phyloP scores from a whole-genome alignment of 2,329 filamentous ascomycete genomes.

The Aspergillus neoniger region DNA sequence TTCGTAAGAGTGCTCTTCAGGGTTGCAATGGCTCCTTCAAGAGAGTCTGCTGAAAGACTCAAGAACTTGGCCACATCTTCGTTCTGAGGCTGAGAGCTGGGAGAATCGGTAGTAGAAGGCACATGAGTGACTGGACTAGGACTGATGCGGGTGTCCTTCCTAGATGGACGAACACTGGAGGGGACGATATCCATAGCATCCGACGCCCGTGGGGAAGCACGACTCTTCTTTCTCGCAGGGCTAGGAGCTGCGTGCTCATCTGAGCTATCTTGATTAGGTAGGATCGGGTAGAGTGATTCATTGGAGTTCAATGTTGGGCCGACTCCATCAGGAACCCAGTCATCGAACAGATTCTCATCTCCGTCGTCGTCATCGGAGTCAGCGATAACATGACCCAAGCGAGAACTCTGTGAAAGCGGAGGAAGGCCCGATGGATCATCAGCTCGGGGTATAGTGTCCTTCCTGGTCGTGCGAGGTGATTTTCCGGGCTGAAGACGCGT shows the following conservation, averaged over 20 bases:
- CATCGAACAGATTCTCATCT: slow-evolving; percentile 28
- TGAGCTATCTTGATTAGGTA: slow-evolving; percentile 25
- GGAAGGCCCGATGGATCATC: slow-evolving; percentile 9
- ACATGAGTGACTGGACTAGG: slow-evolving; percentile 17
- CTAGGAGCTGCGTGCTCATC: slow-evolving; percentile 11
- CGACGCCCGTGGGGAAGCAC: slow-evolving; percentile 8
- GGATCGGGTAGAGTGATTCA: slow-evolving; percentile 33
- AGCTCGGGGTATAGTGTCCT: slow-evolving; percentile 7
- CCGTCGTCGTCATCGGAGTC: slow-evolving; percentile 40
- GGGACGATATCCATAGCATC: slow-evolving; percentile 1
- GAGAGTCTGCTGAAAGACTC: slow-evolving; percentile 25
- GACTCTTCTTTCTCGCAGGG: background rate
- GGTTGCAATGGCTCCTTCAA: slow-evolving; percentile 31
- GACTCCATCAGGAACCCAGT: slow-evolving; percentile 26
- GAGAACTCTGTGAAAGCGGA: slow-evolving; percentile 11
- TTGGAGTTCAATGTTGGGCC: slow-evolving; percentile 25
- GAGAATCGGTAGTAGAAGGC: slow-evolving; percentile 7
- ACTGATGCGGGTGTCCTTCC: background rate
- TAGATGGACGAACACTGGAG: background rate
- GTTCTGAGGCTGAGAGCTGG: slow-evolving; percentile 24
- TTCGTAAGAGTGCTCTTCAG: slow-evolving; percentile 34
- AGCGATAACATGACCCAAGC: slow-evolving; percentile 28
- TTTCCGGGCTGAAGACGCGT: background rate
- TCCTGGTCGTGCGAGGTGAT: slow-evolving; percentile 13
- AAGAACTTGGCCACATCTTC: slow-evolving; percentile 35